Evolutionary conservation across 306 rosid genomes (phyloP).

Genomic region (Corylus heterophylla): DNA sequence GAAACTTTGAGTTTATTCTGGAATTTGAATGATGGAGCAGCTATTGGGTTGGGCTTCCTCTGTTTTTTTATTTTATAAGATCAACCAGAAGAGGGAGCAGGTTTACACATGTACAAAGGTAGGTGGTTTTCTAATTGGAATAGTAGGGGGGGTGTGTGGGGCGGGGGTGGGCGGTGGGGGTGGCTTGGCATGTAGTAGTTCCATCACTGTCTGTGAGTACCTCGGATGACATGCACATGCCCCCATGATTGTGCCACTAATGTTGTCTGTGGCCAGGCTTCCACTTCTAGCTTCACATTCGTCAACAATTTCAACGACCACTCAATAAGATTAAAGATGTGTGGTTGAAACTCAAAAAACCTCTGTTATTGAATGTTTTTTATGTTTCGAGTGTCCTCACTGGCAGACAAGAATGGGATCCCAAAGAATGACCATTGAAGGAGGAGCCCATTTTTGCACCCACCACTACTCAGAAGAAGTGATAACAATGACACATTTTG

Average conservation of each 20-base stretch:
- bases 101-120: neutral
- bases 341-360: neutral
- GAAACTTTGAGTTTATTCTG: neutral
- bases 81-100: neutral
- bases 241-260: neutral
- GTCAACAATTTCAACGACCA: neutral
- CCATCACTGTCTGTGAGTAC: neutral
- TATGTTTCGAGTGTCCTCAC: neutral
- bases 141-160: neutral
- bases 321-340: neutral
- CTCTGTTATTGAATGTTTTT: neutral
- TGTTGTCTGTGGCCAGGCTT: neutral
- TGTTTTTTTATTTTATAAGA: neutral
- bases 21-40: neutral
- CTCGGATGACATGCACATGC: neutral
- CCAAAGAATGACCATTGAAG: neutral
- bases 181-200: neutral
- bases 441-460: neutral
- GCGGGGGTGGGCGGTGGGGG: no score
- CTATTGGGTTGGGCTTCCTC: constrained; percentile 1
- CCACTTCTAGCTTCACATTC: neutral
- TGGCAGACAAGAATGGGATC: neutral
- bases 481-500: neutral
- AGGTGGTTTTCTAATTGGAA: neutral
- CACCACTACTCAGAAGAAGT: neutral